Evolutionary conservation across 2,329 filamentous ascomycete species (phyloP).

Genomic region (Ascochyta rabiei): DNA sequence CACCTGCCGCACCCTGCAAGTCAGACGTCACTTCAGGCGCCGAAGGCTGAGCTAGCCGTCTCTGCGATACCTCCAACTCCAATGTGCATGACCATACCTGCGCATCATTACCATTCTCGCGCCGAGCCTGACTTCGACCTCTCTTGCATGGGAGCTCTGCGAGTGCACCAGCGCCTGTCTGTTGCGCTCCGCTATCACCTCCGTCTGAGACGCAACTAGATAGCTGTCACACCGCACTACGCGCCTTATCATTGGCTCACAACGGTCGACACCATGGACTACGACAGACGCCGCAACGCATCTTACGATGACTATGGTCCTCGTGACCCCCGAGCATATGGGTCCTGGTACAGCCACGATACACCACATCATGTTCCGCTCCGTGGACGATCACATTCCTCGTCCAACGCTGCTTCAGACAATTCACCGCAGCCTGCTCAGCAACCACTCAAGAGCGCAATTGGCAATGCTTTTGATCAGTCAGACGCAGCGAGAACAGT

Average conservation of each 20-base stretch:
- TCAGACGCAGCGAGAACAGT: slow-evolving; percentile 58
- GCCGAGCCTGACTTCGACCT: background rate
- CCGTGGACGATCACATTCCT: slow-evolving; percentile 35
- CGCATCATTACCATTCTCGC: slow-evolving; percentile 6
- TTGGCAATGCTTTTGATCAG: slow-evolving; percentile 62
- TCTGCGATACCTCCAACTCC: slow-evolving; percentile 9
- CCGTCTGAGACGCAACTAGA: slow-evolving; percentile 8
- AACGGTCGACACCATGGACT: slow-evolving; percentile 22
- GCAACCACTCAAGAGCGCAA: slow-evolving; percentile 62
- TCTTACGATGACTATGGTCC: slow-evolving; percentile 15
- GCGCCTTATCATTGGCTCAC: slow-evolving; percentile 1
- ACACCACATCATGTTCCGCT: slow-evolving; percentile 31
- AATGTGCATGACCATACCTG: slow-evolving; percentile 1
- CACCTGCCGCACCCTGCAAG: slow-evolving; percentile 17
- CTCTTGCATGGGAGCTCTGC: slow-evolving; percentile 7
- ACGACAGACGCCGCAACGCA: slow-evolving; percentile 49
- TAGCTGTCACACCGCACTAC: slow-evolving; percentile 6
- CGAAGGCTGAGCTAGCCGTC: slow-evolving; percentile 24
- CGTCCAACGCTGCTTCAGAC: slow-evolving; percentile 43
- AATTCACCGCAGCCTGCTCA: slow-evolving; percentile 47
- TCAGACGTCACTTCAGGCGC: slow-evolving; percentile 22
- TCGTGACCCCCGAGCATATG: slow-evolving; percentile 19
- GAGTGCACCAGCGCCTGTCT: slow-evolving; percentile 1
- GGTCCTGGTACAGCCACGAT: slow-evolving; percentile 33
- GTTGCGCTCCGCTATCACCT: slow-evolving; percentile 3